Conservation (phyloP, 306 rosid genomes). For the Quercus engelmannii region DNA sequence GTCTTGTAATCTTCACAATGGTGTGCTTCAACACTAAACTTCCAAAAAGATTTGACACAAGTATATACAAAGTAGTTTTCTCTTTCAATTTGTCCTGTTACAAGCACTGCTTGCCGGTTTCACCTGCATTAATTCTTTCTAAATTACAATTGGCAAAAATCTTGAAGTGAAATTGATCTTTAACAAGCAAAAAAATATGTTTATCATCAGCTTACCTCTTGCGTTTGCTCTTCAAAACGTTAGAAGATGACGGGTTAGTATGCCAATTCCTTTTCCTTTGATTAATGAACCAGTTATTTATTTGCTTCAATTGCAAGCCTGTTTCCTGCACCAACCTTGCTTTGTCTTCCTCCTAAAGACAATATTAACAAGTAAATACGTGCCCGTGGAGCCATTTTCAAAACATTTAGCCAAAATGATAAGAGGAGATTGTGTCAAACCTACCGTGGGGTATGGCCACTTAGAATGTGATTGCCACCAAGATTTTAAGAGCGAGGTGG, state of each 20-base stretch:
- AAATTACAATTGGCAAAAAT: constrained; percentile 12
- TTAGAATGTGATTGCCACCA: constrained; percentile 99
- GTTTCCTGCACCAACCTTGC: constrained; percentile 90
- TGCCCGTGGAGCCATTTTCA: not conserved
- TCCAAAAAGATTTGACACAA: not conserved
- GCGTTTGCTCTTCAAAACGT: constrained; percentile 72
- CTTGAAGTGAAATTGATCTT: not conserved
- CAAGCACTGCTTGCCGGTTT: constrained; percentile 49
- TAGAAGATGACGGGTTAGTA: constrained; percentile 60
- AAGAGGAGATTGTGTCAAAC: constrained; percentile 1
- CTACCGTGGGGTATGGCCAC: constrained; percentile 98
- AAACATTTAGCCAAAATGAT: not conserved
- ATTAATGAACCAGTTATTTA: constrained; percentile 58
- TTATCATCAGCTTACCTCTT: constrained; percentile 48
- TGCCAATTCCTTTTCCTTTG: constrained; percentile 92
- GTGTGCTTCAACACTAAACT: not conserved
- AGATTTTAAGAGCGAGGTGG: constrained; percentile 84
- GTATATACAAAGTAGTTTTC: not conserved
- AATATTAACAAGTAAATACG: not conserved
- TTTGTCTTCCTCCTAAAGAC: constrained; percentile 90
- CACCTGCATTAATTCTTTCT: constrained; percentile 57
- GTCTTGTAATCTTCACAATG: not conserved
- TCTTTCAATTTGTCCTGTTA: constrained; percentile 22
- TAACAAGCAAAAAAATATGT: not conserved
- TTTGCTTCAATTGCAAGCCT: constrained; percentile 78